phyloP scores from a whole-genome alignment of 441 rosid species.

The Arabidopsis hybrid region DNA sequence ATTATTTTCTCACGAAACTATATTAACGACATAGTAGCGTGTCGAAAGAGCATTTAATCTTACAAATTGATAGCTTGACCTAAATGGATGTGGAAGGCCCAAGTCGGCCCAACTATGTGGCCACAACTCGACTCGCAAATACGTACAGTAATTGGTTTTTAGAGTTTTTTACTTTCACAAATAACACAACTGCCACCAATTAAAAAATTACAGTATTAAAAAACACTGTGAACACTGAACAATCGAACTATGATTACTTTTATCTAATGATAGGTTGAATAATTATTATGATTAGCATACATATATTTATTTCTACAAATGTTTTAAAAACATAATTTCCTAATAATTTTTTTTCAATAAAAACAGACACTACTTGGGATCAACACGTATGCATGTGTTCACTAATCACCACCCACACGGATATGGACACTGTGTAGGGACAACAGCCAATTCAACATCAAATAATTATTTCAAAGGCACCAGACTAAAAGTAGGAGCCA shows the following conservation, averaged over 20 bases:
- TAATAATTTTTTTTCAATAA: too few species aligned
- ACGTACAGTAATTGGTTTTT: not conserved
- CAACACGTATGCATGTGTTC: not conserved
- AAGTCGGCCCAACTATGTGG: not conserved
- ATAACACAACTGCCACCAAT: too few species aligned
- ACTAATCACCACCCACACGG: not conserved
- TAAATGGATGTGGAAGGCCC: not conserved
- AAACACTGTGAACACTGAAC: too few species aligned
- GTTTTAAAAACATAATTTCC: too few species aligned
- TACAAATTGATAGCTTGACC: not conserved
- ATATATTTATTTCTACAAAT: too few species aligned
- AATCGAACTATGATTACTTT: too few species aligned
- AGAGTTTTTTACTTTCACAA: not conserved
- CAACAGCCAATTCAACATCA: not conserved
- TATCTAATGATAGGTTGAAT: too few species aligned
- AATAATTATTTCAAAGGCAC: not conserved
- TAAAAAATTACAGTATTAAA: too few species aligned
- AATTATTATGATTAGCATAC: too few species aligned
- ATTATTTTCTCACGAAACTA: not conserved
- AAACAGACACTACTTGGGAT: not conserved
- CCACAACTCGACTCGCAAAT: not conserved
- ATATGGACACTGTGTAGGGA: not conserved
- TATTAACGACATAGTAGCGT: not conserved
- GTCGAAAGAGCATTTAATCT: not conserved
- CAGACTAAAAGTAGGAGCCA: constrained; percentile 5